Evolutionary conservation across 768 basidiomycete genomes (phyloP).

Genomic region (Suillus sp.): DNA sequence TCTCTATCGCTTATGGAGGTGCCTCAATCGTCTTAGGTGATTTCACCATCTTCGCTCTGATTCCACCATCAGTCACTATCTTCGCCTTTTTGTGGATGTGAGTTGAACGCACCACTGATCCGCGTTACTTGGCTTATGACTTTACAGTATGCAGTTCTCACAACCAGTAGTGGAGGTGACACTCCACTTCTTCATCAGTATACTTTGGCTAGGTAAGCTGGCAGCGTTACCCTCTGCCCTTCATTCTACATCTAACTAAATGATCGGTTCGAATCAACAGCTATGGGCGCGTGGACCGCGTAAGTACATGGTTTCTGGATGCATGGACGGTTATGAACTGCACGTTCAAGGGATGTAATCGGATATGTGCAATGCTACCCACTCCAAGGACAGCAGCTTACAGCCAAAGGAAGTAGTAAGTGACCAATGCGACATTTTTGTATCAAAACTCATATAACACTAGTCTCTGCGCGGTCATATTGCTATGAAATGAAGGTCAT

Average conservation of each 20-base stretch:
- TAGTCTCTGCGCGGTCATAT: constrained; percentile 57
- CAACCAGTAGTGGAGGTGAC: constrained; percentile 65
- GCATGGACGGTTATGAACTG: constrained; percentile 13
- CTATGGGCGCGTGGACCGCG: constrained; percentile 77
- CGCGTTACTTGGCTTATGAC: constrained; percentile 6
- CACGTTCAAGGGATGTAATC: constrained; percentile 61
- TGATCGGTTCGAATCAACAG: constrained; percentile 38
- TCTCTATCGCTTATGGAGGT: not conserved
- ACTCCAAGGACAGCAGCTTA: constrained; percentile 46
- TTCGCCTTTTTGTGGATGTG: constrained; percentile 62
- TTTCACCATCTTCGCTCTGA: constrained; percentile 68
- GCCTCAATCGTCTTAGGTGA: constrained; percentile 46
- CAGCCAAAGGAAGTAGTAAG: constrained; percentile 60
- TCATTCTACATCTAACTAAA: not conserved
- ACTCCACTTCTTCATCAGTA: constrained; percentile 53
- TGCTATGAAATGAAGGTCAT: constrained; percentile 83
- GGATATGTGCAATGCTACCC: constrained; percentile 62
- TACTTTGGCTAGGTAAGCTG: constrained; percentile 69
- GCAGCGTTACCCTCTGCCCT: constrained; percentile 4
- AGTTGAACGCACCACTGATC: constrained; percentile 22
- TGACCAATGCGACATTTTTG: constrained; percentile 7
- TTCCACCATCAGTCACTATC: constrained; percentile 68
- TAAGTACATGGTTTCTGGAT: constrained; percentile 36
- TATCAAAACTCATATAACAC: constrained; percentile 11
- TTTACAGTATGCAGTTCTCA: constrained; percentile 64